phyloP scores from a whole-genome alignment of 140 eudicot species.

The Oenanthe javanica region DNA sequence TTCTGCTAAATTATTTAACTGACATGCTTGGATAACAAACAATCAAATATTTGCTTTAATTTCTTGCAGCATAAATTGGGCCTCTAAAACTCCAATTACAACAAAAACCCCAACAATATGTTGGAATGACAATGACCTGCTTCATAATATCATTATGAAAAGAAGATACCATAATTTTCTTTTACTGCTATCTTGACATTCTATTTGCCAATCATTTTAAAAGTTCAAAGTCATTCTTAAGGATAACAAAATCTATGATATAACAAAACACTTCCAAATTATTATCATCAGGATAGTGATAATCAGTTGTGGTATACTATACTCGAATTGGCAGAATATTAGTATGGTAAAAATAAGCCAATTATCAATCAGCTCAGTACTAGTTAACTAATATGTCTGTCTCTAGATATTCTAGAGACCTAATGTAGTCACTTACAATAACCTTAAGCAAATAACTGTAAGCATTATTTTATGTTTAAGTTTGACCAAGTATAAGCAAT shows the following conservation, averaged over 20 bases:
- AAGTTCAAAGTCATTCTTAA: background rate
- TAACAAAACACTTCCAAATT: background rate
- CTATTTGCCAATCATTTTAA: background rate
- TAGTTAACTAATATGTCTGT: background rate
- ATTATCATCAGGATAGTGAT: background rate
- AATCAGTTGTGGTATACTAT: too few relatives aligned
- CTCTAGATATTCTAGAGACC: too few relatives aligned
- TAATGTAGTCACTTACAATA: background rate
- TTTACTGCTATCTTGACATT: background rate
- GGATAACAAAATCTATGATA: background rate
- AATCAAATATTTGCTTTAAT: background rate
- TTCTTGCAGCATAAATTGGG: background rate
- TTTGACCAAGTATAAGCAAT: background rate
- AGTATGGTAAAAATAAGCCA: background rate
- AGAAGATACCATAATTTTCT: background rate
- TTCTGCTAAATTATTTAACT: background rate
- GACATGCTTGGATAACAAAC: background rate
- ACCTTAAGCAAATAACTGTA: background rate
- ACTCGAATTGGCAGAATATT: too few relatives aligned
- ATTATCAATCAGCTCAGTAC: background rate
- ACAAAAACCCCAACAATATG: background rate
- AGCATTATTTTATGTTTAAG: background rate
- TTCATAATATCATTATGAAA: background rate
- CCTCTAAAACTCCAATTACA: background rate
- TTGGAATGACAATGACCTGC: background rate